Evolutionary conservation across 495 filamentous ascomycete genomes (phyloP).

Genomic region (Podospora didyma): DNA sequence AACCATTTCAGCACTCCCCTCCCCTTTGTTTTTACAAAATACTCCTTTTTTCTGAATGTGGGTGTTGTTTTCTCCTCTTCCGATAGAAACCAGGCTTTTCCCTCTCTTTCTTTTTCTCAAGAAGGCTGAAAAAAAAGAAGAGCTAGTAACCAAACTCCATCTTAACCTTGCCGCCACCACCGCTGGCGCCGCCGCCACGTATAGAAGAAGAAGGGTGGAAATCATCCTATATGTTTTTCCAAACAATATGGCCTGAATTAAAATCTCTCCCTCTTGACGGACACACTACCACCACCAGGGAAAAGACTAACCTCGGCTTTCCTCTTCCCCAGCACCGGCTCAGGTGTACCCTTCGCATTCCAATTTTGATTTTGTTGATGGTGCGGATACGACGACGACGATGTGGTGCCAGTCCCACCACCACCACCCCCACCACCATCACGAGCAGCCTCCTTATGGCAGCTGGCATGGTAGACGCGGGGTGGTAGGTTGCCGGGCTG

Average conservation of each 20-base stretch:
- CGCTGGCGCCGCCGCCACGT: too few relatives aligned
- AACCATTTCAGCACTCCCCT: too few relatives aligned
- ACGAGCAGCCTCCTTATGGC: constrained; percentile 77
- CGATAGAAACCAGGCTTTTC: too few relatives aligned
- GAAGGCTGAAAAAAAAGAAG: too few relatives aligned
- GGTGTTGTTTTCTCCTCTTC: too few relatives aligned
- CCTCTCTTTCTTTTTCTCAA: too few relatives aligned
- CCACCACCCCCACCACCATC: constrained; percentile 34
- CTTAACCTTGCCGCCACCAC: constrained; percentile 13
- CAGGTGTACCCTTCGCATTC: constrained; percentile 51
- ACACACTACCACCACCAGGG: neutral
- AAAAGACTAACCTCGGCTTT: constrained; percentile 63
- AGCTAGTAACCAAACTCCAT: constrained; percentile 15
- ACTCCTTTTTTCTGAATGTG: too few relatives aligned
- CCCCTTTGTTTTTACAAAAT: too few relatives aligned
- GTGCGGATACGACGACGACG: constrained; percentile 33
- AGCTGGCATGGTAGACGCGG: constrained; percentile 84
- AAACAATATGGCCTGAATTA: too few relatives aligned
- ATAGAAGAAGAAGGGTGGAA: constrained; percentile 8
- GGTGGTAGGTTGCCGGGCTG: constrained; percentile 15
- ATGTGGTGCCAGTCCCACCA: too few relatives aligned
- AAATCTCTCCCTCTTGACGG: too few relatives aligned
- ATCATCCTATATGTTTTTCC: constrained; percentile 17
- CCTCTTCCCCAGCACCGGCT: constrained; percentile 69
- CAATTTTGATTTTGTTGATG: neutral